A percentile compares a stretch with the other conserved stretches of the same genome.
phyloP scores from a whole-genome alignment of 805 yeast species.

The Metschnikowia noctiluminum region DNA sequence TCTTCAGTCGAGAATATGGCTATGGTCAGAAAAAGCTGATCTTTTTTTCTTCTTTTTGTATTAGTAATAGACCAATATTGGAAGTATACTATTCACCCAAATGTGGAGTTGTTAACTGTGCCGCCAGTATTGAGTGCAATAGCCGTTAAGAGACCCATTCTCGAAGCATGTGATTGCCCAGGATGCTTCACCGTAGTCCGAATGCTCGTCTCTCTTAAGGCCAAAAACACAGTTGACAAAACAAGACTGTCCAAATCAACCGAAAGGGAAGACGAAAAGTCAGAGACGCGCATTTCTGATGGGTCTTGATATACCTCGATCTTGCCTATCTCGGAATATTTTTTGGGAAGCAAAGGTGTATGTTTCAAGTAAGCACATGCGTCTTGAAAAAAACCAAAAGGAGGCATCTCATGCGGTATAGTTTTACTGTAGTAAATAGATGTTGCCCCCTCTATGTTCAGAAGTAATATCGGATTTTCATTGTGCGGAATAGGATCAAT shows the following conservation, averaged over 20 bases:
- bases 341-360: slow-evolving; percentile 30
- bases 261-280: slow-evolving; percentile 29
- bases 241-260: slow-evolving; percentile 33
- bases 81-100: background rate
- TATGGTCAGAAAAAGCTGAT: too few species aligned
- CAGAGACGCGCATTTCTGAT: slow-evolving; percentile 6
- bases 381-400: slow-evolving; percentile 37
- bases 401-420: slow-evolving; percentile 34
- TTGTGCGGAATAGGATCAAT: slow-evolving; percentile 34
- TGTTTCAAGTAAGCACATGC: slow-evolving; percentile 21
- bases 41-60: too few species aligned
- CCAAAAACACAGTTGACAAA: slow-evolving; percentile 26
- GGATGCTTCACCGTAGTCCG: slow-evolving; percentile 18
- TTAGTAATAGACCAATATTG: background rate
- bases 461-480: slow-evolving; percentile 21
- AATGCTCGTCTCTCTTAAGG: slow-evolving; percentile 31
- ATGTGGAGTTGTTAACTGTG: background rate
- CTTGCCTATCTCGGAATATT: slow-evolving; percentile 32
- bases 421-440: slow-evolving; percentile 9
- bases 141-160: slow-evolving; percentile 4
- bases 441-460: slow-evolving; percentile 9
- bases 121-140: slow-evolving; percentile 3
- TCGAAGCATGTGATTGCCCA: slow-evolving; percentile 2
- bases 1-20: too few species aligned
- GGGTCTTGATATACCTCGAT: slow-evolving; percentile 35